A percentile compares a stretch with the other conserved stretches of the same genome.
Evolutionary conservation across 1,284 basidiomycete genomes (phyloP).

Genomic region (Leccinum subspadiceum): DNA sequence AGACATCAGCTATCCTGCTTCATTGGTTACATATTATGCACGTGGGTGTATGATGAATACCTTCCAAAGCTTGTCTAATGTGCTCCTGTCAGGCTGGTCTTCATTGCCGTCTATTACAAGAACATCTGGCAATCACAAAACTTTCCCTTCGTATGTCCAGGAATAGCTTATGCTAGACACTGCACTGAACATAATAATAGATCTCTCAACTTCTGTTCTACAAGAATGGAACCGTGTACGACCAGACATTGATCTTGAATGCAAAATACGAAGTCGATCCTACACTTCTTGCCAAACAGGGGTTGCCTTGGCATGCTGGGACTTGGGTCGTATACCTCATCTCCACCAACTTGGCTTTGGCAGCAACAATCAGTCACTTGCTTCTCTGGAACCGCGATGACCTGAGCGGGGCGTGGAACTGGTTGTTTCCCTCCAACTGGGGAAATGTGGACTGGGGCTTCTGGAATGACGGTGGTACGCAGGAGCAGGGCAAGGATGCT

Average conservation of each 20-base stretch:
- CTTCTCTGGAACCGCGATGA: constrained; percentile 52
- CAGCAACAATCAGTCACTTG: constrained; percentile 50
- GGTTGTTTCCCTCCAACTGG: constrained; percentile 35
- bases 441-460: constrained; percentile 41
- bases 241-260: constrained; percentile 49
- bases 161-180: not conserved
- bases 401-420: constrained; percentile 42
- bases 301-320: constrained; percentile 35
- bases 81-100: constrained; percentile 35
- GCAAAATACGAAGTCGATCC: constrained; percentile 48
- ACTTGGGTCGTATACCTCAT: constrained; percentile 42
- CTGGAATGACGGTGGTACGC: constrained; percentile 43
- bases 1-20: constrained; percentile 38
- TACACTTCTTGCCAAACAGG: constrained; percentile 41
- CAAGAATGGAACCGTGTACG: constrained; percentile 45
- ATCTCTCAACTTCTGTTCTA: constrained; percentile 55
- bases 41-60: constrained; percentile 29
- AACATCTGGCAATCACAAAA: constrained; percentile 48
- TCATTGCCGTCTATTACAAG: constrained; percentile 41
- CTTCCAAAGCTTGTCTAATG: constrained; percentile 1
- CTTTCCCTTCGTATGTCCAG: constrained; percentile 46
- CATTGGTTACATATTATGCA: constrained; percentile 45
- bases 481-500: constrained; percentile 25
- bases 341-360: constrained; percentile 36
- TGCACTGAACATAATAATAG: constrained; percentile 11